Base-by-base conservation (phyloP, 177 flowering plant genomes). In the Vitis hybrid region DNA sequence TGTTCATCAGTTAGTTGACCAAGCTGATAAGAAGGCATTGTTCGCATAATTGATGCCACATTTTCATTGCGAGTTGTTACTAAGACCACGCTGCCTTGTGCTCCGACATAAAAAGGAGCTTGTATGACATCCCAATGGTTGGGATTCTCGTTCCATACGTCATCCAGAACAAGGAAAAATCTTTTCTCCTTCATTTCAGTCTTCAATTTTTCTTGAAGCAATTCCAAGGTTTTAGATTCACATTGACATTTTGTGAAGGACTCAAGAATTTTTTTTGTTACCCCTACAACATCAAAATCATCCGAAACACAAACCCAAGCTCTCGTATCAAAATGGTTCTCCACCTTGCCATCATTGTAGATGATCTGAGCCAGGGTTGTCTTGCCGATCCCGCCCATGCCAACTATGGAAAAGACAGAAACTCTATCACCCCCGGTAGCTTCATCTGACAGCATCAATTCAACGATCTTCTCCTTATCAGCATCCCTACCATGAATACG, bases 321-420 rank as follows among this genome's bases (percentile, higher is more conserved):
- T 66, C 71, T 73, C 3, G 56, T 14, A 3, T 78, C 75, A 66
- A 78, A 81, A 19, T 20, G 20, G 1, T 49, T 51, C 18, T 49
- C 15, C 60, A 71, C 72, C 19, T 1, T 59, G 5, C 14, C 11
- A 6, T 76, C 71, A 20, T 74, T 71, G 60, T 65, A 80, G 2
- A 77, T 73, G 13, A 75, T 3, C 19, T 73, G 78, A 10, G 83
- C 78, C 5, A 80, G 73, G 0, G 78, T 65, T 0, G 83, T 80
- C 77, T 80, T 80, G 0, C 83, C 81, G 0, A 73, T 4, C 3
- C 83, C 83, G 0, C 73, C 77, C 79, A 80, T 77, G 0, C 83
- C 83, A 0, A 70, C 50, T 8, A 80, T 72, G 5, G 79, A 57
- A 60, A 77, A 9, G 2, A 80, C 74, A 22, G 55, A 48, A 2